Evolutionary conservation across 495 filamentous ascomycete genomes (phyloP), one percentile per base, ranked within the genome.

Genomic region (Aspergillus conjunctus): DNA sequence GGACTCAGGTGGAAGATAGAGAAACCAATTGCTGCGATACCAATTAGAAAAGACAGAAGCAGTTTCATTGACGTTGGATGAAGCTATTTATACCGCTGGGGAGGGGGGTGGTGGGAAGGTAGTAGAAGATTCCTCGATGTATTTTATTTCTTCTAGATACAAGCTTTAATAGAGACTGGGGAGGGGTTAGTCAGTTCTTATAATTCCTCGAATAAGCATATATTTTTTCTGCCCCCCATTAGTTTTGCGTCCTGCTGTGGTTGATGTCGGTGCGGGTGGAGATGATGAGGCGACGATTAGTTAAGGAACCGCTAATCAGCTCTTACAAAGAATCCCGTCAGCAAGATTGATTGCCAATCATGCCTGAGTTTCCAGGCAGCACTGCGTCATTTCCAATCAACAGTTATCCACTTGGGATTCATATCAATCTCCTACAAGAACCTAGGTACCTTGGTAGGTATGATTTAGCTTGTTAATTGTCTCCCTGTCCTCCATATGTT

Each of bases 11-110:
- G 62, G 54, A 65, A 54, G 51, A 66, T 70, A 60, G 71, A 64
- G 46, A 75, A 52, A 53, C 72, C 21, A 50, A 75, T 70, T 70
- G 78, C 77, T 64, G 64, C 68, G 67, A 78, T 74, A 67, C 72
- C 77, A 71, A 80, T 75, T 62, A 74, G 58, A 71, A 79, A 60
- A 62, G 73, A 67, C 55, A 78, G 61, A 53, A 79, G 63, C 11
- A 77, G 62, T 68, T 69, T 79, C 79, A 82, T 82, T 63, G 67
- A 63, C 51, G 61, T 18, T 48, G 60, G 56, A 49, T 33, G 51
- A 17, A 54, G 61, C 56, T 64, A 70, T 74, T 77, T 79, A 79
- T 76, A 77, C 57, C 30, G 17, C 7, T 11, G 21, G 8, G 12
- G n/a, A 12, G 3, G 12, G 33, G 44, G n/a, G 11, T 1, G 50